A percentile compares a stretch with the other conserved stretches of the same genome.
These are phyloP conservation scores for Fusarium falciforme DNA, from an alignment of 2,329 filamentous ascomycete species.

Conservation along the genomic window DNA sequence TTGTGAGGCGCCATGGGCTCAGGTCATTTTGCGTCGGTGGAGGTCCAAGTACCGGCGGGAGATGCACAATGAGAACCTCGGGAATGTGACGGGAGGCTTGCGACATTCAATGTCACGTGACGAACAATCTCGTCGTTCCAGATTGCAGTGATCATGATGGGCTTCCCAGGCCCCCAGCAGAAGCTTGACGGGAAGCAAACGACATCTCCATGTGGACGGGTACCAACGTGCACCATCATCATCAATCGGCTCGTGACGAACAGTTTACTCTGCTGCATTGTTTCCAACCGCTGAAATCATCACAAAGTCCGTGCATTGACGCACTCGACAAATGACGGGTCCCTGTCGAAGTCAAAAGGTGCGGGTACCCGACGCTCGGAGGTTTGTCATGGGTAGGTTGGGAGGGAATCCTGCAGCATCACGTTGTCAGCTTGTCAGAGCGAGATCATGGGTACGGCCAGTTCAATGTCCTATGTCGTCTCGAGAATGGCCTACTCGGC, in stretches of 20 bases:
- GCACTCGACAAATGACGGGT: slow-evolving; percentile 24
- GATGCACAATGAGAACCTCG: slow-evolving; percentile 42
- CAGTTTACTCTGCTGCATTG: background rate
- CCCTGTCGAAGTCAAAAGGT: slow-evolving; percentile 35
- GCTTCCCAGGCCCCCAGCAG: background rate
- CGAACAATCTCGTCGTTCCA: background rate
- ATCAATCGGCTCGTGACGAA: background rate
- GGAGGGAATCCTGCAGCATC: slow-evolving; percentile 19
- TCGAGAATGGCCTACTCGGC: background rate
- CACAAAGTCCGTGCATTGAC: slow-evolving; percentile 34
- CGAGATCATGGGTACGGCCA: background rate
- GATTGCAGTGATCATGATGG: background rate
- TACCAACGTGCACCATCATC: background rate
- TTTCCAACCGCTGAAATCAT: slow-evolving; percentile 25
- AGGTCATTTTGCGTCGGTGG: slow-evolving; percentile 22
- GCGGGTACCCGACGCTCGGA: slow-evolving; percentile 36
- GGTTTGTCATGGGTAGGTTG: slow-evolving; percentile 31
- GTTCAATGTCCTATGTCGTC: background rate
- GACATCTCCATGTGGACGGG: background rate
- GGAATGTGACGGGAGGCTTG: slow-evolving; percentile 39
- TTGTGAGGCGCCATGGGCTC: slow-evolving; percentile 21
- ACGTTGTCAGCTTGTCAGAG: slow-evolving; percentile 7
- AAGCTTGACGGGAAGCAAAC: background rate
- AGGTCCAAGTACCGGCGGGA: slow-evolving; percentile 42
- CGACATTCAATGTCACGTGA: slow-evolving; percentile 28